phyloP scores from a whole-genome alignment of 768 basidiomycete species.

The Lactifluus hygrophoroides region DNA sequence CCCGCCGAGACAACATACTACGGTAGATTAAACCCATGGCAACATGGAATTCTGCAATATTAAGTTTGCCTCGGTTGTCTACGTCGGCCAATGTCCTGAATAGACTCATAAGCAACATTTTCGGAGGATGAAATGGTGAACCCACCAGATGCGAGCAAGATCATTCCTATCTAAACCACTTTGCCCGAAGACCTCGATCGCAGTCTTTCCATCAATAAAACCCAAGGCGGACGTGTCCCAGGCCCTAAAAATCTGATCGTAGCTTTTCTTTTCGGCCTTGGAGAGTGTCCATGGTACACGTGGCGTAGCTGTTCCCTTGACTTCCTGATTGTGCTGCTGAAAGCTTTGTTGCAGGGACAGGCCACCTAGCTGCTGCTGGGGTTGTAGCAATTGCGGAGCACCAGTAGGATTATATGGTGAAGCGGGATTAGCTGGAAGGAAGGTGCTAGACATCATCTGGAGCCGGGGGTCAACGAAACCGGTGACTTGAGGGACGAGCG shows the following conservation, averaged over 20 bases:
- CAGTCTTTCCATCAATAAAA: slow-evolving; percentile 79
- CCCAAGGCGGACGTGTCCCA: slow-evolving; percentile 81
- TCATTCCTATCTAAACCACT: slow-evolving; percentile 86
- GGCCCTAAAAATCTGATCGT: slow-evolving; percentile 93
- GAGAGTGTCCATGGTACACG: slow-evolving; percentile 81
- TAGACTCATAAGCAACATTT: neutral
- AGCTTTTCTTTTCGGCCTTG: slow-evolving; percentile 90
- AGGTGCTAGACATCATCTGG: slow-evolving; percentile 83
- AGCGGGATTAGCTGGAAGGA: slow-evolving; percentile 72
- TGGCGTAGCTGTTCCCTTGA: slow-evolving; percentile 53
- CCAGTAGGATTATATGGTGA: slow-evolving; percentile 52
- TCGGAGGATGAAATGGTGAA: slow-evolving; percentile 17
- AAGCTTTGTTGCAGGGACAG: slow-evolving; percentile 73
- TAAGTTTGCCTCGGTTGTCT: slow-evolving; percentile 91
- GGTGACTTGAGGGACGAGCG: slow-evolving; percentile 65
- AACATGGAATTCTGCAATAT: slow-evolving; percentile 93
- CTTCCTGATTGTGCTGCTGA: slow-evolving; percentile 76
- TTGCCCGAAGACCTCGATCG: slow-evolving; percentile 89
- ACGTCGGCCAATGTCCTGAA: slow-evolving; percentile 84
- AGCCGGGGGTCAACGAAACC: slow-evolving; percentile 79
- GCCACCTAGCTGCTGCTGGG: slow-evolving; percentile 31
- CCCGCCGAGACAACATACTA: slow-evolving; percentile 43
- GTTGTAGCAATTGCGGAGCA: slow-evolving; percentile 61
- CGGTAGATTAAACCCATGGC: slow-evolving; percentile 98
- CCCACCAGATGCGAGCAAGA: slow-evolving; percentile 87